phyloP scores from a whole-genome alignment of 441 rosid genomes.

The Adansonia rubrostipa region DNA sequence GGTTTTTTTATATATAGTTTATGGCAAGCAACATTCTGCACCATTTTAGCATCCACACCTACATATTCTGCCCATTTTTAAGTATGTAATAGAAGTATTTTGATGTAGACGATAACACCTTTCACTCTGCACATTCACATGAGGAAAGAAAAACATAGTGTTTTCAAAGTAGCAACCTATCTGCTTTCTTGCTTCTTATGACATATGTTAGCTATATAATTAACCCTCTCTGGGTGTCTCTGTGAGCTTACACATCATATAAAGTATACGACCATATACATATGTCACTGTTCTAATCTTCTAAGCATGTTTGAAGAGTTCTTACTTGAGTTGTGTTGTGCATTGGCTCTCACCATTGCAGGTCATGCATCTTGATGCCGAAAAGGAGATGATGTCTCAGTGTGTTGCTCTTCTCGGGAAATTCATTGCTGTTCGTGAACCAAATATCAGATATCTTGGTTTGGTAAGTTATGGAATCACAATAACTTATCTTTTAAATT shows the following conservation, averaged over 20 bases:
- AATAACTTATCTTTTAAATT: neutral
- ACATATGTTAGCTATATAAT: conserved; percentile 2
- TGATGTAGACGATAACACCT: neutral
- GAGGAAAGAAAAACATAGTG: neutral
- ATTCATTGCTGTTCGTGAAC: conserved; percentile 97
- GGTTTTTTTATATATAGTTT: neutral
- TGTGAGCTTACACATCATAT: neutral
- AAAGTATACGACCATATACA: neutral
- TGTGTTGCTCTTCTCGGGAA: conserved; percentile 98
- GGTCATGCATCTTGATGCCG: conserved; percentile 99
- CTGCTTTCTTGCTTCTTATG: conserved; percentile 1
- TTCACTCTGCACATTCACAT: neutral
- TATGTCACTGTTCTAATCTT: neutral
- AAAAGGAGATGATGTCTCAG: conserved; percentile 99
- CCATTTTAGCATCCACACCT: neutral
- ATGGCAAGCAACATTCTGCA: neutral
- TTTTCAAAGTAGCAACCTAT: neutral
- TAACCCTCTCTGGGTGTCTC: neutral
- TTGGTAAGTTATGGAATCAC: conserved; percentile 63
- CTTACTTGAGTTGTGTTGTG: conserved; percentile 9
- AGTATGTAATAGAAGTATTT: neutral
- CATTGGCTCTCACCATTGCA: conserved; percentile 32
- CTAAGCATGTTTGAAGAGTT: conserved; percentile 18
- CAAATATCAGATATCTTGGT: conserved; percentile 98
- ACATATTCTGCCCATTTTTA: neutral